Base-by-base conservation (phyloP, 2,329 filamentous ascomycete genomes). In the Apiospora saccharicola region DNA sequence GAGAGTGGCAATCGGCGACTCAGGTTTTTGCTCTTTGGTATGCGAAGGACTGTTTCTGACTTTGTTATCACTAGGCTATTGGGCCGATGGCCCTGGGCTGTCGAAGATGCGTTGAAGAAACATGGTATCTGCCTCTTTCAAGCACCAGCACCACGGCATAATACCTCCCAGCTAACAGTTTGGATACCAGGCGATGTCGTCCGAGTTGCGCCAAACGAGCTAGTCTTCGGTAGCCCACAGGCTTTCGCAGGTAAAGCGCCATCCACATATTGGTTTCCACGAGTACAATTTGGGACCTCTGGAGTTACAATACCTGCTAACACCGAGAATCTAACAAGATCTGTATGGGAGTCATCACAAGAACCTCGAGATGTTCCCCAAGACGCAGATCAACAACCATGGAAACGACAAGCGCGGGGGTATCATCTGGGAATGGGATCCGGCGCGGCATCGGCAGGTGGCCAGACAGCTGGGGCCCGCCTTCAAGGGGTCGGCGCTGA, bases 341-440 rank as follows among this genome's bases (percentile, higher is more conserved):
- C 8, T 53, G 0, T 53, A 76, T n/a, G 69, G 57, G 30, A 72
- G 74, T 1, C 74, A 76, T 19, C 51, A 71, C 4, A 75, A 76
- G 34, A 71, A 71, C 22, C 68, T 75, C 0, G 76, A 78, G 71
- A 64, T 67, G 0, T 78, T 78, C 26, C 24, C 71, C 3, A 77
- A 78, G 67, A 76, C 77, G 0, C 70, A 77, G n/a, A 73, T 77
- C 53, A 73, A 75, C 43, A 74, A 76, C 19, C 74, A 71, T 24
- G 77, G 75, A 0, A 74, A 74, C 19, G 74, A 74, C 24, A 69
- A 75, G 6, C 70, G 73, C n/a, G 72, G 74, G 5, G 77, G 76
- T 12, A 64, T 78, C 26, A 74, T 75, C 10, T 77, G 74, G 75
- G 77, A 79, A 64, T 69, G 70, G 64, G 75, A 79, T 43, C 77